Conservation (phyloP, 352 stramenopile species). For the Phytophthora brassicae region DNA sequence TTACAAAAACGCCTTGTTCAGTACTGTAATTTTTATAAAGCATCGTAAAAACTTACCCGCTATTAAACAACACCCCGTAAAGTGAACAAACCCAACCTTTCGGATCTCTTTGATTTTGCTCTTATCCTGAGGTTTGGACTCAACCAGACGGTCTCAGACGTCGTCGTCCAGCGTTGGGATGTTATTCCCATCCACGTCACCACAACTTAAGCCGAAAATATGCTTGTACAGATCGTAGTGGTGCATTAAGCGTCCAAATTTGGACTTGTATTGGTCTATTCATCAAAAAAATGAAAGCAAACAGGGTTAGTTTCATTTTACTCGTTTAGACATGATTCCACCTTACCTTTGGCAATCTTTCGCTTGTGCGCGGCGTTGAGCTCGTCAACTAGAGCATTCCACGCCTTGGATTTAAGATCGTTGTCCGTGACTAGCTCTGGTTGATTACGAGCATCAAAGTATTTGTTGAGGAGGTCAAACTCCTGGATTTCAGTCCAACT, state of each 20-base stretch:
- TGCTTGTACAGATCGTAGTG: not conserved
- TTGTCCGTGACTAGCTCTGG: not conserved
- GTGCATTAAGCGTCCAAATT: not conserved
- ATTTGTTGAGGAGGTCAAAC: not conserved
- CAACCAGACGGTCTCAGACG: constrained; percentile 3
- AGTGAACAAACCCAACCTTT: not conserved
- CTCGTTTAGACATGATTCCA: too few species aligned
- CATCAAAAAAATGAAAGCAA: not conserved
- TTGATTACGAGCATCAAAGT: not conserved
- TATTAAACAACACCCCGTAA: not conserved
- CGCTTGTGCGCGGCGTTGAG: not conserved
- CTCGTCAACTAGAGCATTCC: not conserved
- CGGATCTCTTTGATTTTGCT: too few species aligned
- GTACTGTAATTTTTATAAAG: too few species aligned
- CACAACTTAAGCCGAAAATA: not conserved
- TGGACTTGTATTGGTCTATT: not conserved
- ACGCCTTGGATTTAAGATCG: not conserved
- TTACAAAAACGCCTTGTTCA: too few species aligned
- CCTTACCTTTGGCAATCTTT: not conserved
- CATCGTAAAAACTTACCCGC: not conserved
- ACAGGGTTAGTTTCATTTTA: too few species aligned
- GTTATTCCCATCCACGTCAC: not conserved
- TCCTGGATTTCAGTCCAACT: not conserved
- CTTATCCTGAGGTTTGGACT: not conserved
- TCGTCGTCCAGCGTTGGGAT: constrained; percentile 3